A percentile compares a stretch with the other conserved stretches of the same genome.
These are phyloP conservation scores for Cystobasidium slooffiae DNA, from an alignment of 1,284 basidiomycete species.

Conservation along the genomic window DNA sequence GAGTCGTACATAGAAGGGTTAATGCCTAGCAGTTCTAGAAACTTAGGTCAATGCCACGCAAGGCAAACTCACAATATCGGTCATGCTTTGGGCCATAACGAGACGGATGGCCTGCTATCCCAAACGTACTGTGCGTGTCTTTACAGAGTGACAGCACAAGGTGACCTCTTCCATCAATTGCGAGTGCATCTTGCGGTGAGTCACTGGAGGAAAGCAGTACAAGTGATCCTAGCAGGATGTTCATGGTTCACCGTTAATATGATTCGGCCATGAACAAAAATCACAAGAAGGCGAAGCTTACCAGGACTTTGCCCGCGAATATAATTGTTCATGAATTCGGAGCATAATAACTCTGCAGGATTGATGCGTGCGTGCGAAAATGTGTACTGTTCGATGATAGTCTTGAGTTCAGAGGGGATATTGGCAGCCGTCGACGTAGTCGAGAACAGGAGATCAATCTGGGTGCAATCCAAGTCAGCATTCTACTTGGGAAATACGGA, in stretches of 20 bases:
- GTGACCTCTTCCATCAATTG: slow-evolving; percentile 33
- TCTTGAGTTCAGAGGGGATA: slow-evolving; percentile 20
- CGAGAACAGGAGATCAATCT: slow-evolving; percentile 23
- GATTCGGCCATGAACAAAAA: not conserved
- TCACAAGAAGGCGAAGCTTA: not conserved
- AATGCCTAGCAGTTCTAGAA: not conserved
- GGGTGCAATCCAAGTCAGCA: not conserved
- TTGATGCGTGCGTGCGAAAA: slow-evolving; percentile 32
- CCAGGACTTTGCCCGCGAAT: slow-evolving; percentile 1
- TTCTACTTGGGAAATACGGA: not conserved
- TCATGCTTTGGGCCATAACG: slow-evolving; percentile 3
- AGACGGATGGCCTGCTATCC: slow-evolving; percentile 11
- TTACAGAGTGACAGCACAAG: slow-evolving; percentile 16
- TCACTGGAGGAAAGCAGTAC: slow-evolving; percentile 10
- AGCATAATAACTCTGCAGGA: slow-evolving; percentile 17
- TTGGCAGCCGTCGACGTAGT: not conserved
- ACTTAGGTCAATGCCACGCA: not conserved
- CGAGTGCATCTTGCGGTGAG: slow-evolving; percentile 9
- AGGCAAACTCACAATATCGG: slow-evolving; percentile 11
- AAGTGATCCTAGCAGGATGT: slow-evolving; percentile 13
- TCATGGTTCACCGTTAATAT: not conserved
- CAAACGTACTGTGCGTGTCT: slow-evolving; percentile 27
- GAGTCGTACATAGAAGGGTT: not conserved
- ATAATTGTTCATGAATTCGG: slow-evolving; percentile 36
- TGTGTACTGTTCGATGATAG: slow-evolving; percentile 14